Conservation (phyloP, 2,329 filamentous ascomycete genomes). For the Hawksworthiomyces lignivorus region DNA sequence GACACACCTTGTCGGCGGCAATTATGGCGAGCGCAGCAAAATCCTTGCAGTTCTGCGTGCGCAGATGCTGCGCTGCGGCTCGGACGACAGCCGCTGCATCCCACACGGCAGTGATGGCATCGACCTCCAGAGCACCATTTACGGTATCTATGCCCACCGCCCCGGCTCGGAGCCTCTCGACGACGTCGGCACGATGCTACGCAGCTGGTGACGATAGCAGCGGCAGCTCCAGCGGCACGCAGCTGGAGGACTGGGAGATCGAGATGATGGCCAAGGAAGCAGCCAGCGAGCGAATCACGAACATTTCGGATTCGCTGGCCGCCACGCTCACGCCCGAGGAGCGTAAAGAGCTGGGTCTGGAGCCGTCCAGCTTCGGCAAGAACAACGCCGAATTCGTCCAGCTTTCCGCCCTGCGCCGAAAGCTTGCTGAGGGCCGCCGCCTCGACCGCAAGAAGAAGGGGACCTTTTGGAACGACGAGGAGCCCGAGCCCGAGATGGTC, state of each 20-base stretch:
- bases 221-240: background rate
- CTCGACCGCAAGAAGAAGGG: too few species aligned
- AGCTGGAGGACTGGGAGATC: conserved; percentile 15
- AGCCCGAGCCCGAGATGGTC: conserved; percentile 34
- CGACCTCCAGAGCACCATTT: background rate
- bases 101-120: background rate
- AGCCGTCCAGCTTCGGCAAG: too few species aligned
- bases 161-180: background rate
- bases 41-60: conserved; percentile 31
- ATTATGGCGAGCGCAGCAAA: conserved; percentile 33
- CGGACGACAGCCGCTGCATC: background rate
- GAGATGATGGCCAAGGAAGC: conserved; percentile 3
- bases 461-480: too few species aligned
- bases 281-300: conserved; percentile 6
- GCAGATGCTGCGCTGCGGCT: conserved; percentile 21
- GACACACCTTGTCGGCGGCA: too few species aligned
- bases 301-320: conserved; percentile 2
- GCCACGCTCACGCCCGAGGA: conserved; percentile 2
- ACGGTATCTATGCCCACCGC: background rate
- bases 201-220: background rate
- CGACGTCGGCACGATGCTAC: background rate
- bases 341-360: too few species aligned
- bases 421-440: too few species aligned
- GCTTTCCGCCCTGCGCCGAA: too few species aligned
- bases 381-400: too few species aligned